A percentile compares a stretch with the other conserved stretches of the same genome.
These are phyloP conservation scores for Melanopsichium pennsylvanicum DNA, from an alignment of 1,284 basidiomycete genomes.

Conservation along the genomic window DNA sequence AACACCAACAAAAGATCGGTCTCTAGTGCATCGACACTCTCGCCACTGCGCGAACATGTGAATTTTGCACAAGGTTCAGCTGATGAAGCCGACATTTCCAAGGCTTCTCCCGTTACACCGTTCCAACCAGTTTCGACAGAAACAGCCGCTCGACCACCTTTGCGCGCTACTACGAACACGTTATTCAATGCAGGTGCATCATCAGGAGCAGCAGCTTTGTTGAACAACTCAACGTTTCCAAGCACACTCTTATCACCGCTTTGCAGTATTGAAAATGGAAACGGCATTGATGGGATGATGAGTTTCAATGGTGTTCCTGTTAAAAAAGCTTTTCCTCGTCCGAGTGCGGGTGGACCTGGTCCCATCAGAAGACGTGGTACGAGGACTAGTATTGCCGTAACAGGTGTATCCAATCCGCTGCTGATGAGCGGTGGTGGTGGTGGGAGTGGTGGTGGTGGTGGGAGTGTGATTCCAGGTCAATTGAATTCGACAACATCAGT, in stretches of 20 bases:
- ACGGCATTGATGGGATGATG: slow-evolving; percentile 4
- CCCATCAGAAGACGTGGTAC: slow-evolving; percentile 17
- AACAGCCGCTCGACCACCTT: background rate
- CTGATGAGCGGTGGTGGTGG: background rate
- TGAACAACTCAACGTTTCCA: slow-evolving; percentile 2
- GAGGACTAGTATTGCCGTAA: slow-evolving; percentile 19
- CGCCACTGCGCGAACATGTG: slow-evolving; percentile 15
- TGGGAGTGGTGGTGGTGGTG: background rate
- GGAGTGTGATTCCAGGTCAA: slow-evolving; percentile 10
- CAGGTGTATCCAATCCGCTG: background rate
- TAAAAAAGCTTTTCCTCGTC: slow-evolving; percentile 35
- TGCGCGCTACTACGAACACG: slow-evolving; percentile 23
- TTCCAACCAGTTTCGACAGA: background rate
- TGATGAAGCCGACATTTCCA: slow-evolving; percentile 27
- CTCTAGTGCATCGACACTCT: slow-evolving; percentile 6
- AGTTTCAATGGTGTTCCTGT: slow-evolving; percentile 5
- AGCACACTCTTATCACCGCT: too few relatives aligned
- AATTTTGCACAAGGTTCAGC: too few relatives aligned
- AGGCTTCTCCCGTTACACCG: slow-evolving; percentile 3
- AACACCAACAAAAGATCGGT: slow-evolving; percentile 6
- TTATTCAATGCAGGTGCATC: too few relatives aligned
- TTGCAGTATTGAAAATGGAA: background rate
- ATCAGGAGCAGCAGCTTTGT: too few relatives aligned
- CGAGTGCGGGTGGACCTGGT: slow-evolving; percentile 36
- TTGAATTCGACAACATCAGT: too few relatives aligned